Percentiles rank a stretch among this genome's conserved stretches.
phyloP scores from a whole-genome alignment of 2,329 filamentous ascomycete species.

The Cercospora sesami region DNA sequence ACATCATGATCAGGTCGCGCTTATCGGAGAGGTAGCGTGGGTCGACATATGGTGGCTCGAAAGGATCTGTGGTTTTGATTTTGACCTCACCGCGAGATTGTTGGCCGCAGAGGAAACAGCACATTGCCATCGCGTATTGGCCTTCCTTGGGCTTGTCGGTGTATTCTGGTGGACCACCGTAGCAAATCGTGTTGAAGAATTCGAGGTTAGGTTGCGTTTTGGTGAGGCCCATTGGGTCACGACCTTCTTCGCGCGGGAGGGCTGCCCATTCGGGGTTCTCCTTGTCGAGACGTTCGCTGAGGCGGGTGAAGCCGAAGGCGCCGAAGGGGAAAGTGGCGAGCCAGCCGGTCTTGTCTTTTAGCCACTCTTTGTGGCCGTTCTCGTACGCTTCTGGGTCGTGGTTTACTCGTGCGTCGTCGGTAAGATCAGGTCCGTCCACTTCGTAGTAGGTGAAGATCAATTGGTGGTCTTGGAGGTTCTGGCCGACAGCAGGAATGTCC shows the following conservation, averaged over 20 bases:
- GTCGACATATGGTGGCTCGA: constrained; percentile 57
- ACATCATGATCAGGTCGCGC: constrained; percentile 59
- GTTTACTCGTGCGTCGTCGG: constrained; percentile 59
- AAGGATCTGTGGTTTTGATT: constrained; percentile 51
- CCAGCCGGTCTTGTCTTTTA: constrained; percentile 59
- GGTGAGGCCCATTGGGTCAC: constrained; percentile 64
- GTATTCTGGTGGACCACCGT: constrained; percentile 61
- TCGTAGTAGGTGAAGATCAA: constrained; percentile 62
- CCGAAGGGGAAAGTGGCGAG: constrained; percentile 65
- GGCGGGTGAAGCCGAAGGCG: constrained; percentile 61
- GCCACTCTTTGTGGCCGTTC: constrained; percentile 57
- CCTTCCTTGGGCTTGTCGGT: constrained; percentile 54
- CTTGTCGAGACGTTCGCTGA: constrained; percentile 58
- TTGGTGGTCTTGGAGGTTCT: constrained; percentile 40
- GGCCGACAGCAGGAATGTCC: constrained; percentile 54
- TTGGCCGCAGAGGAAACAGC: constrained; percentile 59
- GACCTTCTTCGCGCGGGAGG: constrained; percentile 44
- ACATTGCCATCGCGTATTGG: constrained; percentile 59
- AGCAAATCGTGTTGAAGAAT: constrained; percentile 63
- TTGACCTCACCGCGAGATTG: constrained; percentile 58
- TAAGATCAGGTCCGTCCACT: constrained; percentile 53
- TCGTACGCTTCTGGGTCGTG: constrained; percentile 53
- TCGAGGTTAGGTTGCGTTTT: constrained; percentile 61
- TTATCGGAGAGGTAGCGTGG: constrained; percentile 60
- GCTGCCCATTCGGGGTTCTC: constrained; percentile 59